Evolutionary conservation across 2,329 filamentous ascomycete genomes (phyloP), one percentile per base, ranked within the genome.

Genomic region (Juglanconis sp.): DNA sequence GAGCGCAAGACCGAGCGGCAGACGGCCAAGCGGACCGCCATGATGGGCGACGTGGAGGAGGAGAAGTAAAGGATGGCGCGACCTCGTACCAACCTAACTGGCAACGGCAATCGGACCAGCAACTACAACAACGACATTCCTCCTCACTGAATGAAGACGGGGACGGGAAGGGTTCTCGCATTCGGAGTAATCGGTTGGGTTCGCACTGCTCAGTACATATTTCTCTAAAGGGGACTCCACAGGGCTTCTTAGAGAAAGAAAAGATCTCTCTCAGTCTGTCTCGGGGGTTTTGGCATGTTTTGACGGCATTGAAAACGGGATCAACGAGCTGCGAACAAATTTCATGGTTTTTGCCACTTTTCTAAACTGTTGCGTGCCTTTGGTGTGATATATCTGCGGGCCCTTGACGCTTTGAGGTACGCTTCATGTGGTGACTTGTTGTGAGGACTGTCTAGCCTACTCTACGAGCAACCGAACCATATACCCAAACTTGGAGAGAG

Each of bases 1-100:
- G 95, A 98, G 90, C 90, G 95, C 86, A 95, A 95, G 89, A 82
- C 88, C 81, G 92, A 96, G 86, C 91, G 96, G 81, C 86, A 89
- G 78, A 80, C 84, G 77, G 88, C 90, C 79, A 99, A 99, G 94
- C 88, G 92, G 79, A 89, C 86, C 76, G 92, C 91, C 76, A 79
- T 96, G 79, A 77, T 89, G 74, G 91, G 84, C 77, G 92, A 92
- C 74, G 85, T 74, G 65, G 82, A 84, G 73, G 82, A 83, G 74
- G 79, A 83, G 74, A 77, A 63, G 40, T 63, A 63, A 58, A 46
- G 30, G 61, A 49, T 38, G 36, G 48, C 30, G 31, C 55, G 36
- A 51, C 47, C 17, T 48, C 31, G 24, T 40, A 57, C 24, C 53
- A 36, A 57, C 38, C 36, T 57, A 40, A 31, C 32, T 57, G 38